phyloP scores from a whole-genome alignment of 164 flowering plant genomes.

The Berberis thunbergii region DNA sequence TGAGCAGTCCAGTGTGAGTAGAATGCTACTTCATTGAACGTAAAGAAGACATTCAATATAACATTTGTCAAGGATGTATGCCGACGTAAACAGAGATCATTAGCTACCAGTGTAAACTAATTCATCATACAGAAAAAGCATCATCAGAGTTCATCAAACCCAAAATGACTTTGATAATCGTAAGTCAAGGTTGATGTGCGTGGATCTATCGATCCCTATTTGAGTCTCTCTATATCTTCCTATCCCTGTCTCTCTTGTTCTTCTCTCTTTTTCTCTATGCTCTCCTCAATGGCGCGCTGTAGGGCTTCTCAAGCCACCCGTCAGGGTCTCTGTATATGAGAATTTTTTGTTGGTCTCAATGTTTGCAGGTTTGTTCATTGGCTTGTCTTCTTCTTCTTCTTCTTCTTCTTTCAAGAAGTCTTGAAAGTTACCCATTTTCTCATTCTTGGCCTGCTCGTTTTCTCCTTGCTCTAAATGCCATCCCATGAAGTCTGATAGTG shows the following conservation, averaged over 20 bases:
- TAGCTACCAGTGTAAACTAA: too few species aligned
- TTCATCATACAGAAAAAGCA: neutral
- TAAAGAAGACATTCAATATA: too few species aligned
- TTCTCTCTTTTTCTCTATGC: neutral
- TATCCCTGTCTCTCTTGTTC: constrained; percentile 5
- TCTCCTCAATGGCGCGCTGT: constrained; percentile 58
- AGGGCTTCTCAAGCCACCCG: constrained; percentile 77
- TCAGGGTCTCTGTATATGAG: constrained; percentile 65
- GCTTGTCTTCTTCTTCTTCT: constrained; percentile 9
- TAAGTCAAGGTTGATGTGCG: neutral
- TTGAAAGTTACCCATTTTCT: constrained; percentile 10
- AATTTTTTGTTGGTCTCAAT: constrained; percentile 32
- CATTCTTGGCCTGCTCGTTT: too few species aligned
- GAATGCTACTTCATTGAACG: too few species aligned
- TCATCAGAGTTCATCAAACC: neutral
- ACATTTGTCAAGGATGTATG: too few species aligned
- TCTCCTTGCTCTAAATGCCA: constrained; percentile 23
- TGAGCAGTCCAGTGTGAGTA: too few species aligned
- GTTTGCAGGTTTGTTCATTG: constrained; percentile 21
- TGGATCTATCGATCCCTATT: constrained; percentile 14
- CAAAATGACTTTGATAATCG: neutral
- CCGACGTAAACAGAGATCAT: too few species aligned
- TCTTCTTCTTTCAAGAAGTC: constrained; percentile 12
- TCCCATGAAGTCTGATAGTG: constrained; percentile 86
- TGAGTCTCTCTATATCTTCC: constrained; percentile 4